Percentiles rank a stretch among this genome's conserved stretches.
Conservation (phyloP, 495 filamentous ascomycete species). For the Xylaria cubensis region DNA sequence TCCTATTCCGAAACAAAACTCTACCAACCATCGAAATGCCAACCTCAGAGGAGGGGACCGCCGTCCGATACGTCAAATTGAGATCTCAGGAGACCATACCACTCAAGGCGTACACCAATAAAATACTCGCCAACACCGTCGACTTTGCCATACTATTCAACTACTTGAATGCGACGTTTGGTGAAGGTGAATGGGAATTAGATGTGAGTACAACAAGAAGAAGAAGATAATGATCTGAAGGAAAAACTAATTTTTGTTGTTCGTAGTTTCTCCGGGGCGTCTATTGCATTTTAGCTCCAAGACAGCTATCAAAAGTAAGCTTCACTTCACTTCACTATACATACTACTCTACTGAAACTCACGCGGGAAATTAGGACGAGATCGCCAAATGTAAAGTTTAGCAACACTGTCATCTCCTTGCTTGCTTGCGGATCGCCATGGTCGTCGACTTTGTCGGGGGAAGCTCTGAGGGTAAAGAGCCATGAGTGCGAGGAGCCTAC, state of each 20-base stretch:
- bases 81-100: too few relatives aligned
- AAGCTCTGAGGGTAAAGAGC: background rate
- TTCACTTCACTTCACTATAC: background rate
- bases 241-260: background rate
- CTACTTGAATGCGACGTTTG: too few relatives aligned
- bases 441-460: background rate
- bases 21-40: too few relatives aligned
- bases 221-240: background rate
- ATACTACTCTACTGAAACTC: background rate
- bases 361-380: background rate
- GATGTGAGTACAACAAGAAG: too few relatives aligned
- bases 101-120: too few relatives aligned
- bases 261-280: background rate
- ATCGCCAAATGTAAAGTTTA: background rate
- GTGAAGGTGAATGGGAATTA: too few relatives aligned
- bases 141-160: too few relatives aligned
- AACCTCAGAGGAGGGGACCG: too few relatives aligned
- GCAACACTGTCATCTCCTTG: background rate
- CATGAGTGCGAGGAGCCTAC: background rate
- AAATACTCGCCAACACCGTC: too few relatives aligned
- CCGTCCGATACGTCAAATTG: too few relatives aligned
- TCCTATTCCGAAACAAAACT: too few relatives aligned
- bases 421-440: too few relatives aligned
- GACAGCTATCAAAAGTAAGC: background rate
- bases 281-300: slow-evolving; percentile 6